These are phyloP conservation scores for Lichtheimia ramosa DNA, from an alignment of 371 early-diverging fungal species.

Conservation along the genomic window DNA sequence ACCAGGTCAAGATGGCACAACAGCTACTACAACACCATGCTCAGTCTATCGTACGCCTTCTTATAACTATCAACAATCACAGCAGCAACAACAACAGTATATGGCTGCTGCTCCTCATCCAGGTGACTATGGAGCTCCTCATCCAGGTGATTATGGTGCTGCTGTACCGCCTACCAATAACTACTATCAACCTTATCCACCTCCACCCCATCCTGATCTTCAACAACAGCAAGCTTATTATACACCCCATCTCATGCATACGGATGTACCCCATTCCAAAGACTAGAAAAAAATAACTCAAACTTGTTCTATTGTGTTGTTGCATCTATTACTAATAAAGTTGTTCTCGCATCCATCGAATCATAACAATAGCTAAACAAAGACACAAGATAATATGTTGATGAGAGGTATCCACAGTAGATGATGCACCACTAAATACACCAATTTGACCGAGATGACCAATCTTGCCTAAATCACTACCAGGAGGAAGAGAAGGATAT, in stretches of 20 bases:
- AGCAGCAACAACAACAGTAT: constrained; percentile 1
- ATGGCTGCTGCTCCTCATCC: constrained; percentile 3
- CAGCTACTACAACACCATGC: background rate
- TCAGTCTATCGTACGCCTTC: constrained; percentile 12
- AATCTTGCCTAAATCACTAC: constrained; percentile 13
- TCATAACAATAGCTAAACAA: background rate
- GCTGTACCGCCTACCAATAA: too few relatives aligned
- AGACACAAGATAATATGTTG: constrained; percentile 3
- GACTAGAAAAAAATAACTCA: constrained; percentile 5
- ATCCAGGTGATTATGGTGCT: too few relatives aligned
- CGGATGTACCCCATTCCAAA: constrained; percentile 17
- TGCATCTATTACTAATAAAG: background rate
- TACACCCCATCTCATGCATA: constrained; percentile 10
- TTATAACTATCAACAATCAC: constrained; percentile 1
- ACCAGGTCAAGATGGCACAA: background rate
- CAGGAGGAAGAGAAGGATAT: constrained; percentile 9
- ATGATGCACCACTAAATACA: constrained; percentile 10
- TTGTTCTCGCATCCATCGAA: background rate
- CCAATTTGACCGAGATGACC: constrained; percentile 17
- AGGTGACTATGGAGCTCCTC: constrained; percentile 2
- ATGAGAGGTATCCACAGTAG: background rate
- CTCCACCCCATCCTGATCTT: constrained; percentile 2
- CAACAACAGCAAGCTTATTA: constrained; percentile 5
- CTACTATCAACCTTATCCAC: constrained; percentile 10
- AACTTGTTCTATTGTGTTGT: background rate